Evolutionary conservation across 2,329 filamentous ascomycete species (phyloP), one percentile per base, ranked within the genome.

Genomic region (Hypocreales sp.): DNA sequence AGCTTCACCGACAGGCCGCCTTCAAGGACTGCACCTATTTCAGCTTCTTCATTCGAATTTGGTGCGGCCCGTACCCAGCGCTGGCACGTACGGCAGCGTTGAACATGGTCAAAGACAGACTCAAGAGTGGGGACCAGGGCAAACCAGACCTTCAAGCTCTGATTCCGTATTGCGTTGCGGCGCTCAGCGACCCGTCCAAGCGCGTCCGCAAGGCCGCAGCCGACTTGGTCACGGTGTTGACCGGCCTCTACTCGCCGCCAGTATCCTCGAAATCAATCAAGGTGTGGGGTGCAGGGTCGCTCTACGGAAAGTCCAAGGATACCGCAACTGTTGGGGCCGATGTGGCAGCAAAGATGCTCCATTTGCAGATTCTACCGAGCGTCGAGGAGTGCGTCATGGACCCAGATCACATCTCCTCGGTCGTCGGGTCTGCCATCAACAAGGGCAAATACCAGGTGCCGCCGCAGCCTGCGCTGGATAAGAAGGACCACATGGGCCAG

Each of bases 351-450:
- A 73, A 69, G 31, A 51, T 92, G 13, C 44, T 90, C 1, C 63
- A 70, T 13, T 60, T 69, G 13, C 61, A 79, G 20, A 53, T 94
- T n/a, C 49, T 82, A 13, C 81, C 81, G 1, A 69, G 67, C 2
- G 55, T 93, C 8, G 86, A 94, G 50, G 90, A 94, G 50, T 92
- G 78, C 42, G 64, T 87, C 4, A 68, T 94, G 38, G 84, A 95
- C 44, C 58, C 71, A 4, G 68, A 66, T 16, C 75, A 90, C 34
- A 62, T 93, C 24, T 57, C 65, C 15, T 67, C 68, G 13, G 64
- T 75, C 3, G 48, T 93, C 5, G 54, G 55, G 24, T 40, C 45
- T 5, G 40, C 45, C 8, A 48, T 58, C 26, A 53, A 56, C 34
- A 48, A 50, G 19, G 55, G 60, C 12, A 60, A 51, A 36, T 56